A percentile compares a stretch with the other conserved stretches of the same genome.
phyloP scores from a whole-genome alignment of 768 basidiomycete species.

The Amanita pallidorosea region DNA sequence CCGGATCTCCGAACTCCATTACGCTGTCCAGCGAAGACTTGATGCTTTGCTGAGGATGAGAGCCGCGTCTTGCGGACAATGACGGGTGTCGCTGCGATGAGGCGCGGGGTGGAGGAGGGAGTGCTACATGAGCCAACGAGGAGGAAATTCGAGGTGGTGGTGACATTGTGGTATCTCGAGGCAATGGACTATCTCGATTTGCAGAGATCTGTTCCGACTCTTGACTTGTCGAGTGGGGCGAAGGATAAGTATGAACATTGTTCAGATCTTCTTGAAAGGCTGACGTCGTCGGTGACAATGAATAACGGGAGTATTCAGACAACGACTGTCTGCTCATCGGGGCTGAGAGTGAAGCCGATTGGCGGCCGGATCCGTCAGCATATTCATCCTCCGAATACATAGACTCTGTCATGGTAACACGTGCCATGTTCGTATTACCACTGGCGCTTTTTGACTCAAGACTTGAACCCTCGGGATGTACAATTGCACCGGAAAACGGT shows the following conservation, averaged over 20 bases:
- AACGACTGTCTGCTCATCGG: slow-evolving; percentile 41
- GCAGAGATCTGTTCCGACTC: slow-evolving; percentile 14
- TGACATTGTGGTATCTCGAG: slow-evolving; percentile 31
- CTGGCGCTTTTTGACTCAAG: slow-evolving; percentile 18
- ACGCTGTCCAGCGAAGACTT: slow-evolving; percentile 13
- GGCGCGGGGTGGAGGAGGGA: slow-evolving; percentile 45
- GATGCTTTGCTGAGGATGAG: neutral
- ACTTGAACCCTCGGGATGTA: slow-evolving; percentile 20
- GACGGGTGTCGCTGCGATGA: neutral
- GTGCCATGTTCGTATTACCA: slow-evolving; percentile 9
- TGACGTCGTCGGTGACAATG: slow-evolving; percentile 56
- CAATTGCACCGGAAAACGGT: slow-evolving; percentile 19
- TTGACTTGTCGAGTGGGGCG: slow-evolving; percentile 16
- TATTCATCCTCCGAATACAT: slow-evolving; percentile 27
- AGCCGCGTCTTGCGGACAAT: neutral
- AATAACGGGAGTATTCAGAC: slow-evolving; percentile 60
- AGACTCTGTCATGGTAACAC: slow-evolving; percentile 17
- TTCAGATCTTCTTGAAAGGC: slow-evolving; percentile 61
- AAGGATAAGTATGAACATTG: slow-evolving; percentile 12
- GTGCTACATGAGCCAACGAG: slow-evolving; percentile 41
- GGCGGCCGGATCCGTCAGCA: slow-evolving; percentile 21
- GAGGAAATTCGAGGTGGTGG: slow-evolving; percentile 61
- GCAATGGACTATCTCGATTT: slow-evolving; percentile 17
- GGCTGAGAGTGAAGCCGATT: slow-evolving; percentile 43
- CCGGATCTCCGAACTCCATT: slow-evolving; percentile 28